phyloP scores from a whole-genome alignment of 345 rosid species.

The Gossypium sturtianum region DNA sequence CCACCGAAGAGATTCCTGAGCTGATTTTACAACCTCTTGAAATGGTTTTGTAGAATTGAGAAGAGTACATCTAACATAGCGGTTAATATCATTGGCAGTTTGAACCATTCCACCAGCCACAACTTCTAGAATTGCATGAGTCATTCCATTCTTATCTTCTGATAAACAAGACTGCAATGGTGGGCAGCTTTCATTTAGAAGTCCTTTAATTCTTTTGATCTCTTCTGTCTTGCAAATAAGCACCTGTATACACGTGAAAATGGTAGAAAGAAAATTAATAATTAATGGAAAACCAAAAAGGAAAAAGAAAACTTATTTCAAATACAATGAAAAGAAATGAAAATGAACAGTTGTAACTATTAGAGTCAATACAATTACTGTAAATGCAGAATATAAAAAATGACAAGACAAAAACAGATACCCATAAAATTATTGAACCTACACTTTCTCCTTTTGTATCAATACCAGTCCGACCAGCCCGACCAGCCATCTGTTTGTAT shows the following conservation, averaged over 20 bases:
- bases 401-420: conserved; percentile 2
- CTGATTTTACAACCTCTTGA: conserved; percentile 91
- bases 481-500: conserved; percentile 98
- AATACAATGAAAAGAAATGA: background rate
- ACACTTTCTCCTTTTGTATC: conserved; percentile 99
- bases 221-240: conserved; percentile 84
- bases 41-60: conserved; percentile 93
- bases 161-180: conserved; percentile 92
- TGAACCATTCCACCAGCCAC: conserved; percentile 98
- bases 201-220: conserved; percentile 69
- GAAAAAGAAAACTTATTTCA: background rate
- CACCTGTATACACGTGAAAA: conserved; percentile 43
- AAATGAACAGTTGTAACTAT: background rate
- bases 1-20: conserved; percentile 98
- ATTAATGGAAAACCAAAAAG: background rate
- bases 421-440: conserved; percentile 27
- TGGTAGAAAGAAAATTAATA: background rate
- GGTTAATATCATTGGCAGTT: conserved; percentile 82
- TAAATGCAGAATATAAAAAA: background rate
- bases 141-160: conserved; percentile 98
- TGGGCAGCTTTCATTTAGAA: conserved; percentile 78
- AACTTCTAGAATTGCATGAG: conserved; percentile 97
- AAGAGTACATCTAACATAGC: conserved; percentile 95
- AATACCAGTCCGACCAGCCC: conserved; percentile 99
- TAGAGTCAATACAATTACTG: background rate